Percentiles rank a stretch among this genome's conserved stretches.
These are phyloP conservation scores for Aureobasidium sp. DNA, from an alignment of 2,329 filamentous ascomycete species.

Conservation along the genomic window DNA sequence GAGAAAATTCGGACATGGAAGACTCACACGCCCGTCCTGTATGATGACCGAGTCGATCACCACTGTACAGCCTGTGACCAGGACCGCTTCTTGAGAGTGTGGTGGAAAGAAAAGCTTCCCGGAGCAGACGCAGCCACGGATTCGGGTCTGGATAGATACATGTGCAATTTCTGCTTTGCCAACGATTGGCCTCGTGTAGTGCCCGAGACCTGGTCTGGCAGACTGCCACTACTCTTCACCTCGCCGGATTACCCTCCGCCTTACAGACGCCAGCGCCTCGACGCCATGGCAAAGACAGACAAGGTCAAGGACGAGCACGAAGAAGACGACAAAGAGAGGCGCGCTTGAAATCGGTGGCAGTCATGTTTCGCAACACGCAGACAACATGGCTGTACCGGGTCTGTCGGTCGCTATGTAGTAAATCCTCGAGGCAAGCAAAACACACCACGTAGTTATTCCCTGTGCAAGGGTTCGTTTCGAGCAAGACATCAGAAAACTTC, in stretches of 20 bases:
- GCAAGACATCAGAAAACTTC: background rate
- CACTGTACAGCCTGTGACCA: background rate
- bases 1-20: background rate
- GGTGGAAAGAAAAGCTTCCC: background rate
- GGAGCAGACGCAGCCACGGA: background rate
- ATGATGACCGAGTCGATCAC: background rate
- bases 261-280: background rate
- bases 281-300: background rate
- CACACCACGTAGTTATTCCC: background rate
- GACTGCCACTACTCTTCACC: background rate
- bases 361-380: too few species aligned
- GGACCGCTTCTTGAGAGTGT: background rate
- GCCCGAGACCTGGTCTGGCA: background rate
- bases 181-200: background rate
- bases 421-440: background rate
- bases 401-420: background rate
- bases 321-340: background rate
- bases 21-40: background rate
- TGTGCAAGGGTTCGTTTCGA: background rate
- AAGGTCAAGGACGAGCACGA: background rate
- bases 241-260: background rate
- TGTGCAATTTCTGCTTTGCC: background rate
- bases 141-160: background rate
- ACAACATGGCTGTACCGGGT: too few species aligned
- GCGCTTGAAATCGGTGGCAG: too few species aligned